Evolutionary conservation across 495 filamentous ascomycete species (phyloP).

Genomic region (Xylaria venustula): DNA sequence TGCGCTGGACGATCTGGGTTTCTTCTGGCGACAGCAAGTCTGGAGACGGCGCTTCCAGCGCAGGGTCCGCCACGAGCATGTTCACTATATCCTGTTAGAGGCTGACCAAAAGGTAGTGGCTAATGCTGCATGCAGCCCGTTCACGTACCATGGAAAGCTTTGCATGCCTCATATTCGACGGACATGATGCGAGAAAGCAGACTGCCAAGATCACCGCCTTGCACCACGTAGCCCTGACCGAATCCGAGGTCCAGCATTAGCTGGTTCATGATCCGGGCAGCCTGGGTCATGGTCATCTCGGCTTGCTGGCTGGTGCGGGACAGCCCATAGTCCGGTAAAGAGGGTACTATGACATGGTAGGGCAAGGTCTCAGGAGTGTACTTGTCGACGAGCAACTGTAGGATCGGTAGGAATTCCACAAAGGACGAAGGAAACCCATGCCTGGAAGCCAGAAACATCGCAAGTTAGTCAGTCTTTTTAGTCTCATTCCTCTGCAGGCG

Average conservation of each 20-base stretch:
- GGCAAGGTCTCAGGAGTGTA: constrained; percentile 57
- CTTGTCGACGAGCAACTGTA: constrained; percentile 44
- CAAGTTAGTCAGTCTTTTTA: neutral
- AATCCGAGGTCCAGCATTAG: constrained; percentile 63
- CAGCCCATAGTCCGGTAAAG: constrained; percentile 61
- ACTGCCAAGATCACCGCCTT: constrained; percentile 68
- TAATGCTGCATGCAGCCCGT: neutral
- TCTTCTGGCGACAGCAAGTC: constrained; percentile 18
- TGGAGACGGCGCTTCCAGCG: constrained; percentile 13
- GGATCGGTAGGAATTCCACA: constrained; percentile 51
- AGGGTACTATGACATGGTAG: constrained; percentile 67
- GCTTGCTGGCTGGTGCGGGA: constrained; percentile 52
- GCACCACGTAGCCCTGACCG: constrained; percentile 57
- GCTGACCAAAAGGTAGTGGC: neutral
- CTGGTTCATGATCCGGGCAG: constrained; percentile 51
- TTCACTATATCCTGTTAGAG: constrained; percentile 25
- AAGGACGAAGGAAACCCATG: constrained; percentile 50
- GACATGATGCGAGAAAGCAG: constrained; percentile 38
- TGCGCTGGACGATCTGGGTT: constrained; percentile 2
- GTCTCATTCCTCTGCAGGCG: neutral
- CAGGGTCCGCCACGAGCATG: constrained; percentile 21
- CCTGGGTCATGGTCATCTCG: constrained; percentile 44
- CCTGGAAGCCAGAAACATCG: neutral
- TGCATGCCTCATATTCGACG: constrained; percentile 31
- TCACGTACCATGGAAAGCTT: constrained; percentile 39